phyloP scores from a whole-genome alignment of 495 filamentous ascomycete genomes.

The Hypoxylon cercidicola region DNA sequence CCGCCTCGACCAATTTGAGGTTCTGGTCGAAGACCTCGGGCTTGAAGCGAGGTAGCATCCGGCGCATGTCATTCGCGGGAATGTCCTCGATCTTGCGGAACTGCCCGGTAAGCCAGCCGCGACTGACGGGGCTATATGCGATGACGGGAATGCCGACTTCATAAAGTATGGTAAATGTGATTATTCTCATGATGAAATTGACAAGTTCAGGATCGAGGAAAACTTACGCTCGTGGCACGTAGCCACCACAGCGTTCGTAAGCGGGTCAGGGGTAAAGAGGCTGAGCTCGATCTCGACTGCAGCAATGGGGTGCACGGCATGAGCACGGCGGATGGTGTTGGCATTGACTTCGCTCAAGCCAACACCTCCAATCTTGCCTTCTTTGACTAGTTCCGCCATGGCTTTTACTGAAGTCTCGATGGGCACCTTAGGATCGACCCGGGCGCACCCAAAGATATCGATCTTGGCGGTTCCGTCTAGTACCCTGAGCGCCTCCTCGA shows the following conservation, averaged over 20 bases:
- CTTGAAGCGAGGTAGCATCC: conserved; percentile 54
- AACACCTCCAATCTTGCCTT: conserved; percentile 62
- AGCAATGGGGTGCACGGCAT: conserved; percentile 46
- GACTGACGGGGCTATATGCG: conserved; percentile 57
- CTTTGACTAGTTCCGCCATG: conserved; percentile 61
- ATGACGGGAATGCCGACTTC: conserved; percentile 56
- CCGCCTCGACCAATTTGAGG: conserved; percentile 57
- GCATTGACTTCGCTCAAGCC: conserved; percentile 56
- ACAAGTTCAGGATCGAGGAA: background rate
- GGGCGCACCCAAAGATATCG: conserved; percentile 78
- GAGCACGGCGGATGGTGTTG: conserved; percentile 48
- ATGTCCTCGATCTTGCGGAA: conserved; percentile 46
- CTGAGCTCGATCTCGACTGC: conserved; percentile 59
- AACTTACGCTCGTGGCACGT: conserved; percentile 54
- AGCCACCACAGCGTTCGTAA: conserved; percentile 42
- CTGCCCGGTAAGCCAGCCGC: conserved; percentile 57
- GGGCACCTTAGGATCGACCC: conserved; percentile 67
- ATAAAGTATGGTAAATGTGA: background rate
- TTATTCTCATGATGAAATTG: background rate
- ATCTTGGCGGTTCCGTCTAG: conserved; percentile 73
- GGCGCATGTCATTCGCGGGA: conserved; percentile 54
- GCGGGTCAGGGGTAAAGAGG: conserved; percentile 48
- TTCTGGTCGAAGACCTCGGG: conserved; percentile 64
- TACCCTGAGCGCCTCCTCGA: conserved; percentile 70
- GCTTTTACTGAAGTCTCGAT: conserved; percentile 43